A percentile compares a stretch with the other conserved stretches of the same genome.
These are phyloP conservation scores for Monascus purpureus DNA, from an alignment of 495 filamentous ascomycete species.

Conservation along the genomic window DNA sequence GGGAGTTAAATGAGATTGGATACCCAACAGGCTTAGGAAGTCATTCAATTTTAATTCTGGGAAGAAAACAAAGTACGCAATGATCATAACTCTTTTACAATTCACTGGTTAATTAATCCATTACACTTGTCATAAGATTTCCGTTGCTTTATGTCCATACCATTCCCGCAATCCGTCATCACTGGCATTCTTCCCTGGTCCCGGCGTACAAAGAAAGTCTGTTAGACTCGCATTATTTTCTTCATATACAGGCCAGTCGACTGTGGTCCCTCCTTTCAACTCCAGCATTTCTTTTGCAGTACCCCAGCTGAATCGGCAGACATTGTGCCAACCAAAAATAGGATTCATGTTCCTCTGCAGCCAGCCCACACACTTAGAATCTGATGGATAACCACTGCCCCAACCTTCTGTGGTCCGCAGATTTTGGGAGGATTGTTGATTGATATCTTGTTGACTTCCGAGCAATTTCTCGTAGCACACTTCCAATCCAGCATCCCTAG, in stretches of 20 bases:
- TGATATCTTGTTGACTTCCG: constrained; percentile 4
- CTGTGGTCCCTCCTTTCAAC: constrained; percentile 42
- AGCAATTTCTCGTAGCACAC: constrained; percentile 46
- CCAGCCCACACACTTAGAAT: constrained; percentile 70
- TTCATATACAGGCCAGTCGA: constrained; percentile 74
- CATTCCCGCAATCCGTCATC: constrained; percentile 23
- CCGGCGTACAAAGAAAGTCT: constrained; percentile 47
- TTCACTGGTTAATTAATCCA: too few species aligned
- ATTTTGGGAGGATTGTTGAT: constrained; percentile 1
- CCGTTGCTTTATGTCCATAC: constrained; percentile 25
- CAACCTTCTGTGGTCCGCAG: constrained; percentile 34
- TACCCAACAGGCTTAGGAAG: too few species aligned
- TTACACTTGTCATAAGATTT: constrained; percentile 12
- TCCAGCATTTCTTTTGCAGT: constrained; percentile 91
- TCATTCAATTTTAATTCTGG: too few species aligned
- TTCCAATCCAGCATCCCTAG: constrained; percentile 77
- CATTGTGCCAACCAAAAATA: constrained; percentile 87
- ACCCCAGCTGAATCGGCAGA: constrained; percentile 90
- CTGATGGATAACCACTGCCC: constrained; percentile 90
- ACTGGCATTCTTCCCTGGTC: constrained; percentile 10
- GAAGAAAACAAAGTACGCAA: too few species aligned
- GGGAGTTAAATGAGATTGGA: too few species aligned
- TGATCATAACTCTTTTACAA: too few species aligned
- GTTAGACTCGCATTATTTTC: constrained; percentile 56
- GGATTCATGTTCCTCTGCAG: constrained; percentile 76